Evolutionary conservation across 106 monocot genomes (phyloP).

Genomic region (Dendrobium chrysotoxum): DNA sequence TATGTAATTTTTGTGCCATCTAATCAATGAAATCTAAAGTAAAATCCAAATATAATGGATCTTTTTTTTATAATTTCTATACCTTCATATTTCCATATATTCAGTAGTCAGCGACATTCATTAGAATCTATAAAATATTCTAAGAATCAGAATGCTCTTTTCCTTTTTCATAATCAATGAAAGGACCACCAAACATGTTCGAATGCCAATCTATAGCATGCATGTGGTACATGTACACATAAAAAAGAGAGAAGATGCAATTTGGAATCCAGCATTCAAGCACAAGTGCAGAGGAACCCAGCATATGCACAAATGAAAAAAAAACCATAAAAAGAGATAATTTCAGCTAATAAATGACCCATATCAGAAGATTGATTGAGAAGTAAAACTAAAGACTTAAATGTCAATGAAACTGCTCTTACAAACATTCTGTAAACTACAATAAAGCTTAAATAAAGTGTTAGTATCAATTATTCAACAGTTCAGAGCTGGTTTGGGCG

Average conservation of each 20-base stretch:
- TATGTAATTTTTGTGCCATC: not conserved
- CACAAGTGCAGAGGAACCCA: not conserved
- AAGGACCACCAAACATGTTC: not conserved
- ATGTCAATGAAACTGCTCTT: not conserved
- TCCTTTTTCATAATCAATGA: not conserved
- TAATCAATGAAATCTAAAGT: not conserved
- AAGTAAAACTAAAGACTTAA: not conserved
- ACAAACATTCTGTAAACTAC: not conserved
- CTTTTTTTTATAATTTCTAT: not conserved
- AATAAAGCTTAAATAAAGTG: not conserved
- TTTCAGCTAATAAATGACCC: not conserved
- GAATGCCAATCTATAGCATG: not conserved
- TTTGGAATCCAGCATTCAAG: not conserved
- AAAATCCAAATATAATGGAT: not conserved
- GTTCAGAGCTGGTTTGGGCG: not conserved
- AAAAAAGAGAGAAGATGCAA: not conserved
- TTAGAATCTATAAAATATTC: not conserved
- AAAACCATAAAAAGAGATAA: constrained; percentile 1
- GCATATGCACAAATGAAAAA: not conserved
- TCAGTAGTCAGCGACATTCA: not conserved
- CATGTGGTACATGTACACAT: not conserved
- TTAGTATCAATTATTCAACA: not conserved
- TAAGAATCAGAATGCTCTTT: not conserved
- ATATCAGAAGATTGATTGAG: not conserved
- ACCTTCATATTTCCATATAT: not conserved